Percentiles rank a stretch among this genome's conserved stretches.
Evolutionary conservation across 1,284 basidiomycete species (phyloP).

Genomic region (Cystobasidium pallidum): DNA sequence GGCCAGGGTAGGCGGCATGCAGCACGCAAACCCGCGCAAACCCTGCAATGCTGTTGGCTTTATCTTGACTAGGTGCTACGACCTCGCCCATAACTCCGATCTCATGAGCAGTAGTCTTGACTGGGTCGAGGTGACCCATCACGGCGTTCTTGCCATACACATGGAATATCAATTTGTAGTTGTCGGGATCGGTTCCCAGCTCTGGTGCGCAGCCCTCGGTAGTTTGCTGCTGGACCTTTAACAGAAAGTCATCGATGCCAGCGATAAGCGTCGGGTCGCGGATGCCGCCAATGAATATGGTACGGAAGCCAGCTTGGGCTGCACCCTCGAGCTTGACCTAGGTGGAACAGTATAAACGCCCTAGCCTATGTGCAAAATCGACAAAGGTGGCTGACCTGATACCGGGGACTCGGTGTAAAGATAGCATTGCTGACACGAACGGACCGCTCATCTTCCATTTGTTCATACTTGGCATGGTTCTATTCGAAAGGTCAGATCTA

Average conservation of each 20-base stretch:
- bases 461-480: constrained; percentile 30
- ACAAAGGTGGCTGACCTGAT: background rate
- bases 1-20: constrained; percentile 24
- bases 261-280: constrained; percentile 24
- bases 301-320: constrained; percentile 13
- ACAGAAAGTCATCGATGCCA: constrained; percentile 29
- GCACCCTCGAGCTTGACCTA: constrained; percentile 35
- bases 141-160: constrained; percentile 35
- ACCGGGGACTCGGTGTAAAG: constrained; percentile 12
- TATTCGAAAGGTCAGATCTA: background rate
- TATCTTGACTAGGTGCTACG: constrained; percentile 16
- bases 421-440: constrained; percentile 24
- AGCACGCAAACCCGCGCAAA: constrained; percentile 20
- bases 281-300: constrained; percentile 30
- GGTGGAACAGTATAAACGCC: background rate
- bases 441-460: constrained; percentile 24
- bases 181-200: constrained; percentile 7
- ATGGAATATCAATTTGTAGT: constrained; percentile 28
- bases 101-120: constrained; percentile 6
- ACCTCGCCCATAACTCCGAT: constrained; percentile 30
- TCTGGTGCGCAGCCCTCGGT: constrained; percentile 15
- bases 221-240: constrained; percentile 9
- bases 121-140: constrained; percentile 23
- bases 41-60: constrained; percentile 27
- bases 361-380: background rate